These are phyloP conservation scores for Saccharum spontaneum DNA, from an alignment of 176 grass and related monocot species.

Conservation along the genomic window DNA sequence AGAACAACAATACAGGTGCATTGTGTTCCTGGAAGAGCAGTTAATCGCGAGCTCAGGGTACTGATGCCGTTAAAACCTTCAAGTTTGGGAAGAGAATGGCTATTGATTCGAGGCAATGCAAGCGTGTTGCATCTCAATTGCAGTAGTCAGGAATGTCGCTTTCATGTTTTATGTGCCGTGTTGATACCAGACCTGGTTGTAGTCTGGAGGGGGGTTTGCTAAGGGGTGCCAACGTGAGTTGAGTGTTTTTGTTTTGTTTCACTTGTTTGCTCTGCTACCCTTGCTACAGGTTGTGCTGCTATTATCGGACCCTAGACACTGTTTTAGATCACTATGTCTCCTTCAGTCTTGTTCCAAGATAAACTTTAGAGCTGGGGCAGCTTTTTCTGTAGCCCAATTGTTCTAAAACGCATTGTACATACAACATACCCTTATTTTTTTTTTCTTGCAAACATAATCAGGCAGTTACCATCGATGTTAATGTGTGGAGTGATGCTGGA, in stretches of 20 bases:
- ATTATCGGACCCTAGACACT: no score
- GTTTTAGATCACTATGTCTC: no score
- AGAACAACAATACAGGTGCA: neutral
- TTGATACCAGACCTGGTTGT: neutral
- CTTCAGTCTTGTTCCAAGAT: no score
- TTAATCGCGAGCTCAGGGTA: neutral
- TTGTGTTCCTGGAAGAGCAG: neutral
- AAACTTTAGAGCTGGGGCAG: no score
- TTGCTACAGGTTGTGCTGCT: neutral
- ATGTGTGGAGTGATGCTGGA: slow-evolving; percentile 68
- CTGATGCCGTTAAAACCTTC: neutral
- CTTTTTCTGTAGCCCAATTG: no score
- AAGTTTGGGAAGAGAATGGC: neutral
- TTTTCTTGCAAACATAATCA: slow-evolving; percentile 10
- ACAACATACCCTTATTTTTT: slow-evolving; percentile 20
- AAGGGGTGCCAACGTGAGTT: neutral
- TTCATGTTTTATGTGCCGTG: neutral
- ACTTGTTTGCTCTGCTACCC: neutral
- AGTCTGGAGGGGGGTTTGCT: neutral
- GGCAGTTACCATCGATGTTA: slow-evolving; percentile 66
- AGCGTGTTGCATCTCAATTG: neutral
- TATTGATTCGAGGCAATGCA: neutral
- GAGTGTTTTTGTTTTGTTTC: neutral
- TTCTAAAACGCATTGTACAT: neutral
- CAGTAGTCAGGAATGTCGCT: neutral